Base-by-base conservation (phyloP, 2,329 filamentous ascomycete species). In the Diplodia scrobiculata region DNA sequence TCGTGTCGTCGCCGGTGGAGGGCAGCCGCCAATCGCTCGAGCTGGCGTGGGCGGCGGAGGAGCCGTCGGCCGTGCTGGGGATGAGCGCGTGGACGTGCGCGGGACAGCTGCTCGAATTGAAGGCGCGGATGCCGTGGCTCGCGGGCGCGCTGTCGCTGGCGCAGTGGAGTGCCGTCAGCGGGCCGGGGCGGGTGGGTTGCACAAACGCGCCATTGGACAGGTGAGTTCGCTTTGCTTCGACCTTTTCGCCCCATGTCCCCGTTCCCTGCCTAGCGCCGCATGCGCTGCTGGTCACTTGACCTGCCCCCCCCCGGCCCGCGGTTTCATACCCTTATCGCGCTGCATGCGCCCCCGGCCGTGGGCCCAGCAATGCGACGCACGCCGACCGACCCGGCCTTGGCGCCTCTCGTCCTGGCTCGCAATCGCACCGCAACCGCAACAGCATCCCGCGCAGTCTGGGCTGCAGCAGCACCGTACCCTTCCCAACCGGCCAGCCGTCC, bases 81-180 rank as follows among this genome's bases (percentile, higher is more conserved):
- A 97, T 95, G 84, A 87, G 86, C 72, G 76, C 91, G 63, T 97
- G 91, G 88, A 83, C 87, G 72, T 91, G 90, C 78, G 77, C 89
- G 66, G 88, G 87, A 68, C 88, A 87, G 76, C 78, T 96, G 69
- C 79, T 92, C 71, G 88, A 92, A 81, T 79, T 97, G 74, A 84
- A 89, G 71, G 78, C 82, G 70, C 90, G 92, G 78, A 96, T 97
- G 92, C 94, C 94, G 69, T 98, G 94, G 94, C 84, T 97, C 66
- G 84, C 84, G 74, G 91, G 91, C 74, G 81, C 86, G 71, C 77
- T 95, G 68, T 90, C 90, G 66, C 85, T 97, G 78, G 77, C 89
- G 71, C 91, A 95, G 79, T 89, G 90, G 83, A 83, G 87, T 71
- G 84, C 88, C 73, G 79, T 94, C 73, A 82, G 83, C 73, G 91